A percentile compares a stretch with the other conserved stretches of the same genome.
Conservation (phyloP, 805 yeast species). For the Pichia thaimueangensis region DNA sequence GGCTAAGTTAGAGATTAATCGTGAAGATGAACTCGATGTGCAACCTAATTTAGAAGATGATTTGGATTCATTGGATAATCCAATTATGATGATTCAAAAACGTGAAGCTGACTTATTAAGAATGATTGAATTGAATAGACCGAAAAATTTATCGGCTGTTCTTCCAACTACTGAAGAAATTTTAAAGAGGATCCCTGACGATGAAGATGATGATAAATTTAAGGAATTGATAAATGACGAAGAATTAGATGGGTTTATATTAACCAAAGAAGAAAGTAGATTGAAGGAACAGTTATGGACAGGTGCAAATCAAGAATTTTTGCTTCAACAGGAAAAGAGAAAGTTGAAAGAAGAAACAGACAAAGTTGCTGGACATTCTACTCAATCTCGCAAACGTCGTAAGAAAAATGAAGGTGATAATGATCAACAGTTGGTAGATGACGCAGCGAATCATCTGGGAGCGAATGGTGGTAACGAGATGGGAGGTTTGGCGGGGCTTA, state of each 20-base stretch:
- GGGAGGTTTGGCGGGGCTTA: slow-evolving; percentile 25
- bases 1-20: slow-evolving; percentile 6
- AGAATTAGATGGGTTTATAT: slow-evolving; percentile 55
- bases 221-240: slow-evolving; percentile 70
- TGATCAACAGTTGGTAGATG: slow-evolving; percentile 17
- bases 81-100: slow-evolving; percentile 12
- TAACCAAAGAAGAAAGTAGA: slow-evolving; percentile 62
- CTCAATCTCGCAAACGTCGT: slow-evolving; percentile 45
- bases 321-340: slow-evolving; percentile 79
- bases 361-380: slow-evolving; percentile 69
- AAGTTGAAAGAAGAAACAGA: slow-evolving; percentile 83
- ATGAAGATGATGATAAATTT: slow-evolving; percentile 56
- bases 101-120: slow-evolving; percentile 25
- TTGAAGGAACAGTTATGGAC: slow-evolving; percentile 85
- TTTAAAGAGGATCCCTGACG: slow-evolving; percentile 48
- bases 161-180: slow-evolving; percentile 56
- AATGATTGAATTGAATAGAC: slow-evolving; percentile 41
- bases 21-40: slow-evolving; percentile 6
- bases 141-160: slow-evolving; percentile 44
- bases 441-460: slow-evolving; percentile 19
- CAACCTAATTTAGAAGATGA: slow-evolving; percentile 7
- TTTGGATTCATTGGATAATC: slow-evolving; percentile 9
- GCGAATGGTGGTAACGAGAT: slow-evolving; percentile 20
- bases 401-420: slow-evolving; percentile 22
- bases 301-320: slow-evolving; percentile 78